Conservation (phyloP, 495 filamentous ascomycete species). For the Aspergillus nanangensis region DNA sequence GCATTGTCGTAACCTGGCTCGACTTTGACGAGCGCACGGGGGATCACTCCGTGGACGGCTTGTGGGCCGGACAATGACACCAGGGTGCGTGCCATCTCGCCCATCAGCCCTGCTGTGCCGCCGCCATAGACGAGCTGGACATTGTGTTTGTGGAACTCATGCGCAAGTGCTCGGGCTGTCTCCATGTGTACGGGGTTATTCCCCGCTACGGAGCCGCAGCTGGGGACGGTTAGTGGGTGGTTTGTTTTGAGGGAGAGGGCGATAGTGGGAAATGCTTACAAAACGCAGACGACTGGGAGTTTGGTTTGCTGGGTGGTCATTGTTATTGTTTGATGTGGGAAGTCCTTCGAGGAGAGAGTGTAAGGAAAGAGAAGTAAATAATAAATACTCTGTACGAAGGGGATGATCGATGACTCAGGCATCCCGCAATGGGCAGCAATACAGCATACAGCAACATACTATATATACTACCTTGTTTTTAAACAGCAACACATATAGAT, state of each 20-base stretch:
- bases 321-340: conserved; percentile 9
- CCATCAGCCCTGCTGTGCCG: conserved; percentile 93
- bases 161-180: conserved; percentile 74
- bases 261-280: conserved; percentile 50
- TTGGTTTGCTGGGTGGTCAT: conserved; percentile 38
- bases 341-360: too few relatives aligned
- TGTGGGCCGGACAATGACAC: conserved; percentile 76
- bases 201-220: conserved; percentile 75
- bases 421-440: too few relatives aligned
- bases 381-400: too few relatives aligned
- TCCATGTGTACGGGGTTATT: conserved; percentile 62
- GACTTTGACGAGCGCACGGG: conserved; percentile 73
- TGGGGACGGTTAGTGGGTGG: conserved; percentile 9
- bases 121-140: conserved; percentile 90
- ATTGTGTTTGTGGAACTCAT: conserved; percentile 65
- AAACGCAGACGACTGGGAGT: conserved; percentile 67
- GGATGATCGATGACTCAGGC: too few relatives aligned
- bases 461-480: too few relatives aligned
- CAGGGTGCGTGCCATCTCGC: conserved; percentile 82
- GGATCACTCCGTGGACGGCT: conserved; percentile 90
- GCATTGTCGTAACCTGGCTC: conserved; percentile 58
- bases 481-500: too few relatives aligned
- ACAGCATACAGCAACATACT: too few relatives aligned
- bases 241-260: neutral
- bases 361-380: too few relatives aligned